phyloP scores from a whole-genome alignment of 148 eudicot genomes.

The Camellia granthamiana region DNA sequence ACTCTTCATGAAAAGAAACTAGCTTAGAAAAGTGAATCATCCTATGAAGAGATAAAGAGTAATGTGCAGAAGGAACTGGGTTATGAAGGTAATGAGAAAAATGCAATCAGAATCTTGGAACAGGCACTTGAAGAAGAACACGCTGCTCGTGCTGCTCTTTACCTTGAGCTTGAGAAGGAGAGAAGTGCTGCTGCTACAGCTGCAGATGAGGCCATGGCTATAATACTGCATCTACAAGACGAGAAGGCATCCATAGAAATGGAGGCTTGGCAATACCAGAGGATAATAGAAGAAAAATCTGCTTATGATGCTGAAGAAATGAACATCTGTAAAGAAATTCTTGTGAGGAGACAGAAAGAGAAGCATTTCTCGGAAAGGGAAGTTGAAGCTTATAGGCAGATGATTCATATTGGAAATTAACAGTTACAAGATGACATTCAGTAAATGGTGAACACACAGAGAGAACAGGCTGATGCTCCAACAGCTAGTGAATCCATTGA shows the following conservation, averaged over 20 bases:
- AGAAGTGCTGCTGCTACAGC: slow-evolving; percentile 90
- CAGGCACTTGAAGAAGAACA: slow-evolving; percentile 69
- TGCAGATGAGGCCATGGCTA: slow-evolving; percentile 98
- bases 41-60: slow-evolving; percentile 27
- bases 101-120: slow-evolving; percentile 47
- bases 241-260: slow-evolving; percentile 92
- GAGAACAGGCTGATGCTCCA: slow-evolving; percentile 43
- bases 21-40: slow-evolving; percentile 18
- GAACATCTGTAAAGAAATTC: slow-evolving; percentile 82
- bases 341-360: slow-evolving; percentile 75
- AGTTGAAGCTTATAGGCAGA: slow-evolving; percentile 66
- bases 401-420: slow-evolving; percentile 40
- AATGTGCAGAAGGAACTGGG: slow-evolving; percentile 18
- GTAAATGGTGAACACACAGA: slow-evolving; percentile 17
- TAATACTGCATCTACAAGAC: slow-evolving; percentile 83
- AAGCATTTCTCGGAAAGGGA: slow-evolving; percentile 77
- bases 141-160: slow-evolving; percentile 61
- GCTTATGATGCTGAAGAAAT: slow-evolving; percentile 90
- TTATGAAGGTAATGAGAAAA: slow-evolving; percentile 36
- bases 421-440: slow-evolving; percentile 30
- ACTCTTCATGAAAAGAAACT: slow-evolving; percentile 31
- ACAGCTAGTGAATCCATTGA: slow-evolving; percentile 52
- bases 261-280: slow-evolving; percentile 91
- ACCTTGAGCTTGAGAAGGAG: slow-evolving; percentile 85
- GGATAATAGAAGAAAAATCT: slow-evolving; percentile 90